Evolutionary conservation across 305 asterid species (phyloP), one percentile per base, ranked within the genome.

Genomic region (Nicotiana rustica): DNA sequence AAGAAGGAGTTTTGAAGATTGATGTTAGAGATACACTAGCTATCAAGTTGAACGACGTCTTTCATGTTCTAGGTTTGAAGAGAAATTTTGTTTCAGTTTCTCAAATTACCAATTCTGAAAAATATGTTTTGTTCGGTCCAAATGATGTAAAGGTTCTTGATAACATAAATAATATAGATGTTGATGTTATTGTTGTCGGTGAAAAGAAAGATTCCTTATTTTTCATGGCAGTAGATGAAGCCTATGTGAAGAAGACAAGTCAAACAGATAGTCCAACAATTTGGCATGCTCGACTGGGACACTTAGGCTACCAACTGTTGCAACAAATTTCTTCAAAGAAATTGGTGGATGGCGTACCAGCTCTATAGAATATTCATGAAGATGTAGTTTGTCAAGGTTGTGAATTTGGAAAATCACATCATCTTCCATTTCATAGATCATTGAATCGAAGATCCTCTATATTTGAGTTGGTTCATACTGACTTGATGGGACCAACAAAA

Each of bases 401-500:
- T 1, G 71, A 67, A 82, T 77, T 13, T 61, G 78, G 83, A 0
- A 78, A 85, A 25, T 85, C 83, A 0, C 81, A 82, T 9, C 55
- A 56, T 9, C 82, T 78, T 17, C 61, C 68, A 15, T 85, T 67
- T 41, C 13, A 61, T 0, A 57, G 4, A 0, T 81, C 67, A 70
- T 61, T 56, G 25, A 79, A 70, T 59, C 57, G 59, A 0, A 68
- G 41, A 10, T 1, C 79, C 3, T 1, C 36, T 5, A 2, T 47
- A 3, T 47, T 85, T 47, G 73, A 82, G 38, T 7, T 82, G 56
- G 81, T 82, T 10, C 75, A 85, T 59, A n/a, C 49, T 15, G 77
- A 84, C 67, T 56, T 64, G 41, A 81, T 81, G 82, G 86, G 86
- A 25, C 82, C 80, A 81, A 81, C 60, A 29, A 56, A 67, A 79